Evolutionary conservation across 768 basidiomycete species (phyloP), one percentile per base, ranked within the genome.

Genomic region (Inosperma sp.): DNA sequence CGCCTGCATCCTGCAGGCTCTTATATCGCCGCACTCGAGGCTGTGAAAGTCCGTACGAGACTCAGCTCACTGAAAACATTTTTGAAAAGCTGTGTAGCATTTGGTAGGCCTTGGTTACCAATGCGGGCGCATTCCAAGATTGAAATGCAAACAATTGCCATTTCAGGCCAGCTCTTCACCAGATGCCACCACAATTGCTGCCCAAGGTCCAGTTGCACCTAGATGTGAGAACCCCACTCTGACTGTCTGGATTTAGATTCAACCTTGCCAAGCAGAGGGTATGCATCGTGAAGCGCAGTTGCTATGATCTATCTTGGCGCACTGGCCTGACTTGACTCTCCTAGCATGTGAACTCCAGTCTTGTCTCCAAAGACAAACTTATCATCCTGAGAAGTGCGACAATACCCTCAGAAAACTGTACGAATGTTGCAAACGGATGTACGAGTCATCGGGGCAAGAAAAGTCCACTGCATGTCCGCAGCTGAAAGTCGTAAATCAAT

Each of bases 391-490:
- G 16, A 80, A 75, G 54, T 88, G 86, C 59, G 69, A 81, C 35
- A 59, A 66, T 7, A 61, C 73, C 9, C 59, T 87, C 17, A 68
- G 75, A 44, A 70, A 66, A 19, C 71, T 88, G 14, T 88, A 88
- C 59, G 50, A 59, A 50, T 88, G 86, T 55, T 88, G 86, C 59
- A 68, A 75, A 36, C 49, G 60, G 22, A 77, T 87, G 73, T 82
- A 87, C 63, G 68, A 74, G 4, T 70, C 68, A 4, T 66, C 66
- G 1, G 68, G 55, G 8, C 62, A 70, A 29, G 72, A 65, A 8
- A 69, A 75, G 51, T 82, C 83, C 3, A 81, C 82, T 0, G 81
- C 83, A 0, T 88, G 86, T 64, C 85, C 86, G 0, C 70, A 72
- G 57, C 70, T 68, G 19, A 64, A 52, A 25, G 78, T 80, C 4